Base-by-base conservation (phyloP, 768 basidiomycete species). In the Calocera viscosa region DNA sequence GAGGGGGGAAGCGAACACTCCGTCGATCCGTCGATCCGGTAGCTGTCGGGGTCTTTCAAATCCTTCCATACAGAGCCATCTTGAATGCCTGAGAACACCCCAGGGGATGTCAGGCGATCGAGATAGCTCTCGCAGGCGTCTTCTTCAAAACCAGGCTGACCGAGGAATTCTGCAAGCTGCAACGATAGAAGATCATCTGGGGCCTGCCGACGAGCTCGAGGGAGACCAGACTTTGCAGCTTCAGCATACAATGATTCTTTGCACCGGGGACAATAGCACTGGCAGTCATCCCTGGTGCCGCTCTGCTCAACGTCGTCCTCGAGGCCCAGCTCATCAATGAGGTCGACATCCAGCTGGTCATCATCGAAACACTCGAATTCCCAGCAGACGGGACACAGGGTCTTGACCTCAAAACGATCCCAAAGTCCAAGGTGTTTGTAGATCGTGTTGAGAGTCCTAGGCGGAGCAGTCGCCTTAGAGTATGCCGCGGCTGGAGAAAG, bases 31-130 rank as follows among this genome's bases (percentile, higher is more conserved):
- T n/a, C n/a, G n/a, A n/a, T n/a, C n/a, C n/a, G n/a, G n/a, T n/a
- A n/a, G 14, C n/a, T 7, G 35, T 67, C 66, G 22, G 66, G 32
- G 0, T 16, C 60, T 22, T 63, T 2, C 2, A 67, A 2, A n/a
- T 41, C 40, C 22, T 67, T 26, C 67, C 67, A 67, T 0, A 67
- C 39, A 2, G 40, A 26, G 1, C 67, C 67, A 49, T 67, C 67
- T 63, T 64, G 63, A 12, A 67, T 17, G 33, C 41, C 24, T 16
- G 33, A 2, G 28, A 64, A 26, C 10, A 2, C 11, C 0, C 32
- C 63, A 11, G n/a, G 16, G 1, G 28, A 1, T 19, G n/a, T 17
- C 1, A 17, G 2, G 17, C 14, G 12, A 2, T 19, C 7, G 1
- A 63, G 38, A 33, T 63, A 67, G 1, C 38, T 2, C 16, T 67